Base-by-base conservation (phyloP, 2,329 filamentous ascomycete genomes). In the Cladosporium sp. region DNA sequence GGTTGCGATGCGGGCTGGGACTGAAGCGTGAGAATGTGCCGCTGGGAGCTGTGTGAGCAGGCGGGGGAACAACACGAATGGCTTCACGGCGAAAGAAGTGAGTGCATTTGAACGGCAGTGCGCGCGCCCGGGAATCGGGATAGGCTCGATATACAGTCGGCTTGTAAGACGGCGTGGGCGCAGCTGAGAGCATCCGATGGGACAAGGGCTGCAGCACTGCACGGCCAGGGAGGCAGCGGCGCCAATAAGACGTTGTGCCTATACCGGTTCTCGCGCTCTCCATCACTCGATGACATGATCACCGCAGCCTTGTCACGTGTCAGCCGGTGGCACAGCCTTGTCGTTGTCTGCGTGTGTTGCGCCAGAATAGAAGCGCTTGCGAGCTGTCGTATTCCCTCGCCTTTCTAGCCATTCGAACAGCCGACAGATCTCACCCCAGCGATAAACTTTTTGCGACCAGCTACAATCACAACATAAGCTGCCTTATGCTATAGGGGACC, bases 171-270 rank as follows among this genome's bases (percentile, higher is more conserved):
- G 32, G n/a, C 37, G 40, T 40, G 25, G 52, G 52, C 52, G 37
- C 52, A 37, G 40, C 52, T 55, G 52, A 47, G 40, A 24, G 22
- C 25, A 35, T 36, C 10, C 47, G 47, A 45, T 48, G 48, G 39
- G 20, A 42, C 39, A 22, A 20, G 35, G 35, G 15, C 37, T 45
- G 42, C 42, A 25, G 42, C 42, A 45, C 42, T 55, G 52, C 52
- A 45, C 39, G 40, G 28, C 52, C 40, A 55, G 42, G 52, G 52
- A 42, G 52, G 37, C 19, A 45, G 42, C 20, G 42, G 22, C 22
- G 28, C 52, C 52, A 47, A 55, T 55, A 55, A 47, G 34, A 55
- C 52, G 52, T 47, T 55, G 52, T 28, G n/a, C 13, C 40, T 55
- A 55, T 55, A 55, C 47, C 47, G 22, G 47, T 50, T 50, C 47